Evolutionary conservation across 805 yeast genomes (phyloP), one percentile per base, ranked within the genome.

Genomic region (Candida fluviatilis): DNA sequence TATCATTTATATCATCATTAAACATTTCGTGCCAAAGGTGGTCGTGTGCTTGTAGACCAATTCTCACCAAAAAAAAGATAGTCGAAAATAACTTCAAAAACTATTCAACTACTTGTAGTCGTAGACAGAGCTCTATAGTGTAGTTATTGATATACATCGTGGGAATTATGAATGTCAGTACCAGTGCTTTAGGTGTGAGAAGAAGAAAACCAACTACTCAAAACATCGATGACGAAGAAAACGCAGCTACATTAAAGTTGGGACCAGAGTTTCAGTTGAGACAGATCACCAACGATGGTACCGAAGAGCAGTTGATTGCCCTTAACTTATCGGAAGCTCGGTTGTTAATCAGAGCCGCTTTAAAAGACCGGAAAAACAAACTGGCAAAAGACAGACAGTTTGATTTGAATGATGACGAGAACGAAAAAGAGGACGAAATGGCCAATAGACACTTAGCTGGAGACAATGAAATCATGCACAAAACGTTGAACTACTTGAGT

Each of bases 201-300:
- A 80, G 95, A 66, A 78, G 95, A 61, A 69, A 69, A 45, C 71
- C 75, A 18, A 71, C 62, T 44, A 59, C 68, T 10, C 79, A 66
- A 53, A 81, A 80, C 41, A 73, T 78, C 31, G 90, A 82, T 41
- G 95, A 86, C 47, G 97, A 90, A 54, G 98, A 91, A 56, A 95
- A 93, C 54, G 95, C 98, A 0, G 80, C 96, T 0, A 74, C 76
- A 36, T 73, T 93, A 50, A 83, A 84, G 54, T 75, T 93, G 40
- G 99, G 99, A 7, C 91, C 95, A 18, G 99, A 93, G 64, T 93
- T 93, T 56, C 90, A 82, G 51, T 62, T 84, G 37, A 77, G 75
- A 24, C 97, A 90, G 58, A 64, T 82, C 26, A 82, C 86, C 46
- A 90, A 90, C 58, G 80, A 80, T 37, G 96, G 96, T 14, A 78